These are phyloP conservation scores for Triangularia setosa DNA, from an alignment of 2,329 filamentous ascomycete genomes.

Conservation along the genomic window DNA sequence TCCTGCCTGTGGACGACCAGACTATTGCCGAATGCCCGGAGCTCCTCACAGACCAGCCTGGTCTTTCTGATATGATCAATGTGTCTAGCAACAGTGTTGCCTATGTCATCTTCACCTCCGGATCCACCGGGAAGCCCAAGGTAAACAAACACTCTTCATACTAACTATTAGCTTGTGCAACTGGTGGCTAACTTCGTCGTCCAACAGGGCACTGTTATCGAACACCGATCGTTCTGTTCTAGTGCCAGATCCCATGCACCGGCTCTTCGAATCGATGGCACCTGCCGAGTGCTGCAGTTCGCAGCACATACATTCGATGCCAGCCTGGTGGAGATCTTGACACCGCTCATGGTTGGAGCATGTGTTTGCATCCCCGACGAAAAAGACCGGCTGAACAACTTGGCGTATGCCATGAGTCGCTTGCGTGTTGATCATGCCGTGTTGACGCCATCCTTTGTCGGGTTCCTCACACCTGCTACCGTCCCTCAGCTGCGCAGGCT, in stretches of 20 bases:
- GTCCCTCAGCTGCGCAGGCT: constrained; percentile 27
- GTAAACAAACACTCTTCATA: not conserved
- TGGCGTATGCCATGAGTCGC: constrained; percentile 31
- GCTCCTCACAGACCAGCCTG: not conserved
- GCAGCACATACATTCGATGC: constrained; percentile 25
- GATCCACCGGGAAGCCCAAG: constrained; percentile 26
- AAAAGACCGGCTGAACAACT: constrained; percentile 36
- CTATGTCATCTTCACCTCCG: constrained; percentile 27
- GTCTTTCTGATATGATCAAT: not conserved
- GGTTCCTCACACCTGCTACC: constrained; percentile 26
- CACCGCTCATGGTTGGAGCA: constrained; percentile 22
- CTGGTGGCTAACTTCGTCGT: not conserved
- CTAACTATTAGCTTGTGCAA: not conserved
- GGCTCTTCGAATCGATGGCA: constrained; percentile 18
- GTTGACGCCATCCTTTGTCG: constrained; percentile 28
- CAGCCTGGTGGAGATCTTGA: constrained; percentile 27
- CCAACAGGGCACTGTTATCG: constrained; percentile 21
- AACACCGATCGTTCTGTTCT: constrained; percentile 25
- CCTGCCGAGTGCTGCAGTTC: constrained; percentile 20
- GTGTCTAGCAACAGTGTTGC: constrained; percentile 16
- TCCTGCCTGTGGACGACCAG: constrained; percentile 14
- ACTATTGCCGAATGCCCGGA: not conserved
- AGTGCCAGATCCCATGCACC: constrained; percentile 22
- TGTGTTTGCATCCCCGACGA: constrained; percentile 40
- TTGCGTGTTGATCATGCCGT: constrained; percentile 26